Evolutionary conservation across 805 yeast genomes (phyloP).

Genomic region (Lachancea fermentati): DNA sequence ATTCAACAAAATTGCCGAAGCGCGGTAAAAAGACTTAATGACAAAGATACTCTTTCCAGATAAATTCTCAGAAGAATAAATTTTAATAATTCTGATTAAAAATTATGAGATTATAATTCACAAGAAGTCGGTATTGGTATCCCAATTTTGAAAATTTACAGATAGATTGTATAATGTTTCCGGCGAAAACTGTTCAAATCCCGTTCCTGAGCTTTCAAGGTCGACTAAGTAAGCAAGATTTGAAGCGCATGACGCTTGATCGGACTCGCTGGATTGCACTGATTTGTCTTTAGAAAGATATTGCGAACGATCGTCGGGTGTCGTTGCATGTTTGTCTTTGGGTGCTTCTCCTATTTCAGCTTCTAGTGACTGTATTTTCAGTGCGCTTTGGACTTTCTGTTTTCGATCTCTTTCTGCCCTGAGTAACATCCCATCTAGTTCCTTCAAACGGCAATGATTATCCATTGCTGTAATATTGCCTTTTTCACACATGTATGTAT

Average conservation of each 20-base stretch:
- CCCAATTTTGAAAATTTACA: constrained; percentile 7
- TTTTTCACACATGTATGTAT: constrained; percentile 24
- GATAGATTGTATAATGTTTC: constrained; percentile 3
- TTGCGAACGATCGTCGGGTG: no score
- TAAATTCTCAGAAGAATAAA: no score
- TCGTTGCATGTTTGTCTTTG: no score
- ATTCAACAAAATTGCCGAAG: background rate
- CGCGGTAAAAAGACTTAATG: background rate
- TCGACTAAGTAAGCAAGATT: constrained; percentile 2
- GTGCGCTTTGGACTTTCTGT: background rate
- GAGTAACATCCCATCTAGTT: constrained; percentile 16
- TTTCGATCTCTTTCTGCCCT: background rate
- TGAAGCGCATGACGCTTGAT: background rate
- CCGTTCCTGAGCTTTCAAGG: constrained; percentile 3
- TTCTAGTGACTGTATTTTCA: background rate
- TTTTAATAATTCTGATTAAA: no score
- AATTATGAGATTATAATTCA: no score
- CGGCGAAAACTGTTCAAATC: constrained; percentile 3
- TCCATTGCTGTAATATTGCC: constrained; percentile 32
- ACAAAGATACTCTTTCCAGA: no score
- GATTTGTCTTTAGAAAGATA: background rate
- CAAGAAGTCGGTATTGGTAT: constrained; percentile 1
- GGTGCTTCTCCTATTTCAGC: no score
- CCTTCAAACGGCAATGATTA: constrained; percentile 26
- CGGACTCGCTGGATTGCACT: background rate